These are phyloP conservation scores for Plasmodium billcollinsi DNA, from an alignment of 169 alveolate genomes.

Conservation along the genomic window DNA sequence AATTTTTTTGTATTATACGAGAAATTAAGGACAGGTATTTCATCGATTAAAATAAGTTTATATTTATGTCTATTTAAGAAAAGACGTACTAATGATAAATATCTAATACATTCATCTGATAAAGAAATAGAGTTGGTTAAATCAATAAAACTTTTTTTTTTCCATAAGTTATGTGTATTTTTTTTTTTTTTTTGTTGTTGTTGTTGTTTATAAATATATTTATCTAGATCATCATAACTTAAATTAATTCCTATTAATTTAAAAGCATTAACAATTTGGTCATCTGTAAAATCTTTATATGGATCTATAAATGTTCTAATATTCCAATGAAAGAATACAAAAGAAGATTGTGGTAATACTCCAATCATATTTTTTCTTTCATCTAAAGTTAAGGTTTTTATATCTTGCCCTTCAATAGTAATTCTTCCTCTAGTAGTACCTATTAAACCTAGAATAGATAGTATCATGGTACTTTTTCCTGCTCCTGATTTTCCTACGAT, in stretches of 20 bases:
- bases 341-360: slow-evolving; percentile 82
- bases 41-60: slow-evolving; percentile 86
- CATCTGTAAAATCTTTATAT: slow-evolving; percentile 74
- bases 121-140: slow-evolving; percentile 32
- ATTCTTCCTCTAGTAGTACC: slow-evolving; percentile 77
- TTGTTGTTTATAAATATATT: slow-evolving; percentile 41
- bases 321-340: slow-evolving; percentile 80
- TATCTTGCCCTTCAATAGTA: slow-evolving; percentile 76
- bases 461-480: slow-evolving; percentile 80
- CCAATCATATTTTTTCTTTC: slow-evolving; percentile 77
- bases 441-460: slow-evolving; percentile 79
- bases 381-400: slow-evolving; percentile 17
- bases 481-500: slow-evolving; percentile 83
- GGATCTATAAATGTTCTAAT: slow-evolving; percentile 80
- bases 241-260: slow-evolving; percentile 61
- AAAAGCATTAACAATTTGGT: slow-evolving; percentile 76
- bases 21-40: slow-evolving; percentile 82
- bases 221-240: slow-evolving; percentile 22
- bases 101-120: slow-evolving; percentile 83
- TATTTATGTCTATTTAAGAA: slow-evolving; percentile 82
- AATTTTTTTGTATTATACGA: background rate
- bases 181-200: slow-evolving; percentile 3
- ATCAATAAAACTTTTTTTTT: background rate
- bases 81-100: slow-evolving; percentile 82
- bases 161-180: background rate